A percentile compares a stretch with the other conserved stretches of the same genome.
phyloP scores from a whole-genome alignment of 495 filamentous ascomycete genomes.

The Tuber calosporum region DNA sequence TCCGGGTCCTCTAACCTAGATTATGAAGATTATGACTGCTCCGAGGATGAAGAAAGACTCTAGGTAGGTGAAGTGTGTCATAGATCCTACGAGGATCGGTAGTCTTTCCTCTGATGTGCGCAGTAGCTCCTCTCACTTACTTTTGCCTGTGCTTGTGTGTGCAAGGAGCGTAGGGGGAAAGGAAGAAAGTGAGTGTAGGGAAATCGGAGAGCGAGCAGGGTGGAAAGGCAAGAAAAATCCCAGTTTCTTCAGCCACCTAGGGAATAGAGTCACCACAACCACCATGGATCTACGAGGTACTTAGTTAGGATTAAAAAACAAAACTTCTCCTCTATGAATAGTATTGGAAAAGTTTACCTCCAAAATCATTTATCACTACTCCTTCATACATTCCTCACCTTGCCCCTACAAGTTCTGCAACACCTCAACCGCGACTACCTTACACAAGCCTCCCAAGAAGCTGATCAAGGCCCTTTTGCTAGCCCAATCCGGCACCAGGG shows the following conservation, averaged over 20 bases:
- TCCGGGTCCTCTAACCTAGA: background rate
- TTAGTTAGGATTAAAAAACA: background rate
- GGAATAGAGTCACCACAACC: conserved; percentile 3
- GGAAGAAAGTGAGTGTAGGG: conserved; percentile 2
- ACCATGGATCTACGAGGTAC: background rate
- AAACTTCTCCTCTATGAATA: background rate
- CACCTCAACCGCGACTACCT: background rate
- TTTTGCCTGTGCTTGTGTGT: conserved; percentile 1
- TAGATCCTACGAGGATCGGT: conserved; percentile 31
- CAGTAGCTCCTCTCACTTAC: background rate
- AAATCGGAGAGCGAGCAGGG: conserved; percentile 18
- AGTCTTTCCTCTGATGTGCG: conserved; percentile 33
- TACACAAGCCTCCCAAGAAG: conserved; percentile 3
- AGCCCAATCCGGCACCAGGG: background rate
- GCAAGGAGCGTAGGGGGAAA: conserved; percentile 13
- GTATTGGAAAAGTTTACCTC: background rate
- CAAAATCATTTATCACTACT: background rate
- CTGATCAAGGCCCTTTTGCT: background rate
- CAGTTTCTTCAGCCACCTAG: background rate
- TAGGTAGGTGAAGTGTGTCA: conserved; percentile 27
- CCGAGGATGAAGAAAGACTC: conserved; percentile 28
- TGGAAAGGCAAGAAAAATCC: conserved; percentile 35
- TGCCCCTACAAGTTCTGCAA: background rate
- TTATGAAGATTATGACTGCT: conserved; percentile 6
- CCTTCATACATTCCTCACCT: background rate